Conservation (phyloP, 75 land plant genomes). For the Cryptomeria japonica region DNA sequence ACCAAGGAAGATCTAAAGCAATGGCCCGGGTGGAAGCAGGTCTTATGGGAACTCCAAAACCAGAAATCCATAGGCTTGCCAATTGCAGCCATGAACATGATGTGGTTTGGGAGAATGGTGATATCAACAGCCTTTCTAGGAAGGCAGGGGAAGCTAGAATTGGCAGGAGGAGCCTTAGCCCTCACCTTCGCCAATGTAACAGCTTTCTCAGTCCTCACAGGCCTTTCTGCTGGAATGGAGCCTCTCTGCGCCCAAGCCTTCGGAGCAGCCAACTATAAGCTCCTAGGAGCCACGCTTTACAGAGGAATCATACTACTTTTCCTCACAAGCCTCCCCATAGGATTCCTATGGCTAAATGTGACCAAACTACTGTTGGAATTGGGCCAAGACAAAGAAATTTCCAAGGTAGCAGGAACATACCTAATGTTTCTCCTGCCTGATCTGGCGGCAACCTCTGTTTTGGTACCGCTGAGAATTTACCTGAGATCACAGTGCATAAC, state of each 20-base stretch:
- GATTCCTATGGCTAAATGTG: slow-evolving; percentile 66
- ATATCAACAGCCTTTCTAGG: slow-evolving; percentile 77
- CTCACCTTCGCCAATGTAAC: slow-evolving; percentile 87
- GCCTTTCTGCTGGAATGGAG: slow-evolving; percentile 81
- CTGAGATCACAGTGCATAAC: slow-evolving; percentile 66
- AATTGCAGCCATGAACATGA: slow-evolving; percentile 63
- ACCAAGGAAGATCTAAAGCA: neutral
- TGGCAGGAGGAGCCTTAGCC: slow-evolving; percentile 79
- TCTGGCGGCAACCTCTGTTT: slow-evolving; percentile 57
- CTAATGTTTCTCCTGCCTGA: slow-evolving; percentile 67
- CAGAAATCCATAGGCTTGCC: slow-evolving; percentile 54
- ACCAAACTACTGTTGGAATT: slow-evolving; percentile 43
- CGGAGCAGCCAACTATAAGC: slow-evolving; percentile 61
- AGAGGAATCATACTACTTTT: slow-evolving; percentile 60
- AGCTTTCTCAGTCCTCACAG: slow-evolving; percentile 77
- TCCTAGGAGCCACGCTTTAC: slow-evolving; percentile 64
- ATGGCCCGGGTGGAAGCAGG: neutral
- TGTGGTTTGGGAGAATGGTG: slow-evolving; percentile 63
- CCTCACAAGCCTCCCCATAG: slow-evolving; percentile 43
- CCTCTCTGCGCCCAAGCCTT: slow-evolving; percentile 81
- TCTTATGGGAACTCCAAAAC: slow-evolving; percentile 42
- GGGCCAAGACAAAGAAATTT: slow-evolving; percentile 63
- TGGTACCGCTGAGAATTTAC: slow-evolving; percentile 71
- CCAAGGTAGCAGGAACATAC: slow-evolving; percentile 38
- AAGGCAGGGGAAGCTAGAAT: slow-evolving; percentile 59